Evolutionary conservation across 208 protist genomes (phyloP).

Genomic region (Trypanosoma mega): DNA sequence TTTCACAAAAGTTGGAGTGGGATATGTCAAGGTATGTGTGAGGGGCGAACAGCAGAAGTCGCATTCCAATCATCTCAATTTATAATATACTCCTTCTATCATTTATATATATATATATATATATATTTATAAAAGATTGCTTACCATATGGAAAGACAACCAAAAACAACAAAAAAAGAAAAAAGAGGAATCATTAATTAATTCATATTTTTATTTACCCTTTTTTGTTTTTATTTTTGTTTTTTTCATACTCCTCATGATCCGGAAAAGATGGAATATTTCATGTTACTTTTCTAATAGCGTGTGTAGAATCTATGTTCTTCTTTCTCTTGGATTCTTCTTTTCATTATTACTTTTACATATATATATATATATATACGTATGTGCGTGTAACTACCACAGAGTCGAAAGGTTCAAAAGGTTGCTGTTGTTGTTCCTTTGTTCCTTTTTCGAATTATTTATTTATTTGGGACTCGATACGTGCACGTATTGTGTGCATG

Average conservation of each 20-base stretch:
- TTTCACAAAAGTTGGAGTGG: background rate
- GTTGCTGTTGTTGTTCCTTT: conserved; percentile 11
- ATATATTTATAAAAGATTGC: background rate
- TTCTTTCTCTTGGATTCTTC: background rate
- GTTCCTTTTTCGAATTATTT: background rate
- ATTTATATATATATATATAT: conserved; percentile 20
- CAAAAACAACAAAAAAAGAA: conserved; percentile 5
- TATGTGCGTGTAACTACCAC: background rate
- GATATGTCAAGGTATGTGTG: too few species aligned
- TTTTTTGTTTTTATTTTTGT: conserved; percentile 5
- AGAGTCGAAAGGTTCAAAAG: too few species aligned
- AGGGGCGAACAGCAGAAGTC: background rate
- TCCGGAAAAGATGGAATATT: too few species aligned
- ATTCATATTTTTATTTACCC: background rate
- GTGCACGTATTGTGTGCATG: background rate
- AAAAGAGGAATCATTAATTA: background rate
- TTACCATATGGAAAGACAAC: background rate
- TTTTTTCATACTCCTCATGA: too few species aligned
- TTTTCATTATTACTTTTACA: background rate
- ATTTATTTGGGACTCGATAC: background rate
- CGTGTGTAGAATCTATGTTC: conserved; percentile 6
- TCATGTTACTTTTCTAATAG: too few species aligned
- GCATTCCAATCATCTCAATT: background rate
- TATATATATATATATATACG: conserved; percentile 9
- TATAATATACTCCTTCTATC: background rate